These are phyloP conservation scores for Trifolium pratense DNA, from an alignment of 306 rosid genomes.

Conservation along the genomic window DNA sequence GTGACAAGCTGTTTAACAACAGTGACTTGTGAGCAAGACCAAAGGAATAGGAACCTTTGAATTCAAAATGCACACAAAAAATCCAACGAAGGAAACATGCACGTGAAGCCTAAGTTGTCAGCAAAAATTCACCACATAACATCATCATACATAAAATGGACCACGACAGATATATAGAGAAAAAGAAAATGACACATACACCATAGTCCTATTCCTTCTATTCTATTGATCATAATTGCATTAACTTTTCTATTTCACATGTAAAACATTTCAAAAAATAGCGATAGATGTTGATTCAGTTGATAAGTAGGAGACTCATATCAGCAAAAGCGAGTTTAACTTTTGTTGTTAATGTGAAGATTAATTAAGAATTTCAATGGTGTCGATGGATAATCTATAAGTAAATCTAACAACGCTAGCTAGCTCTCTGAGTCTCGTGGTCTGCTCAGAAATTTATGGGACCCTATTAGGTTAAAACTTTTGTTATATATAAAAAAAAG, in stretches of 20 bases:
- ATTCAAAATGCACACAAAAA: conserved; percentile 43
- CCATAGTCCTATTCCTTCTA: not conserved
- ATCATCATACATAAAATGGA: conserved; percentile 33
- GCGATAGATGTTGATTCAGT: not conserved
- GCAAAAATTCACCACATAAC: conserved; percentile 44
- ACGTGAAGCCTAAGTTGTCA: conserved; percentile 60
- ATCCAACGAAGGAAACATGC: conserved; percentile 40
- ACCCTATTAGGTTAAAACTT: not conserved
- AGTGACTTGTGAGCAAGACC: not conserved
- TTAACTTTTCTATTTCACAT: conserved; percentile 31
- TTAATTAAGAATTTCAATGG: not conserved
- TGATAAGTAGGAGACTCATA: not conserved
- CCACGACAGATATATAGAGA: conserved; percentile 30
- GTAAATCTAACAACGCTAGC: not conserved
- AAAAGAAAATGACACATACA: conserved; percentile 13
- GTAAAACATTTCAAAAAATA: conserved; percentile 44
- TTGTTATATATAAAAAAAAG: not conserved
- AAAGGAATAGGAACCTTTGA: conserved; percentile 22
- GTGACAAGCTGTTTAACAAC: conserved; percentile 12
- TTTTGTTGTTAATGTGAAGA: accelerated
- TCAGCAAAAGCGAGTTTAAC: too few relatives aligned
- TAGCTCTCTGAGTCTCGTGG: not conserved
- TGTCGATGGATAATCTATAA: too few relatives aligned
- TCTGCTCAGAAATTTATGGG: not conserved
- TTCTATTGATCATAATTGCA: conserved; percentile 41